These are phyloP conservation scores for Centella asiatica DNA, from an alignment of 129 eudicot species.

Conservation along the genomic window DNA sequence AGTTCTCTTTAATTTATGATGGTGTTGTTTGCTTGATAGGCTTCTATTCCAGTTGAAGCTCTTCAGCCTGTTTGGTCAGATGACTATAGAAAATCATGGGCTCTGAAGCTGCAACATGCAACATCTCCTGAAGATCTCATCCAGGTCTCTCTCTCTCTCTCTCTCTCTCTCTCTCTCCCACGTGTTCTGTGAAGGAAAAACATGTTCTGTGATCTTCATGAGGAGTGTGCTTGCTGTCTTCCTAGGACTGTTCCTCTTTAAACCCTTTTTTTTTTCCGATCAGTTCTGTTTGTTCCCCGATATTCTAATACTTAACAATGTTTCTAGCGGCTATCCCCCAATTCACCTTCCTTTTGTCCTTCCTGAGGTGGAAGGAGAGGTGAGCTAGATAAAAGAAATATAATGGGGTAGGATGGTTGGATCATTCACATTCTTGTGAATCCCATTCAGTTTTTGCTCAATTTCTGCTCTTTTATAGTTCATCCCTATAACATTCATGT, in stretches of 20 bases:
- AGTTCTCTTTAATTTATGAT: too few species aligned
- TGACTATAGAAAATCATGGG: constrained; percentile 59
- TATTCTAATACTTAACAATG: not conserved
- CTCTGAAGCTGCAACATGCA: constrained; percentile 52
- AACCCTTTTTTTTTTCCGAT: not conserved
- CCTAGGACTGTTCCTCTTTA: not conserved
- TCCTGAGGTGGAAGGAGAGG: too few species aligned
- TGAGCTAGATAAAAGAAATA: too few species aligned
- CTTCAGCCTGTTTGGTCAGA: constrained; percentile 67
- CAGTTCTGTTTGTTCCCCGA: not conserved
- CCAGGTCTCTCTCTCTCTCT: constrained; percentile 35
- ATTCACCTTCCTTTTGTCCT: not conserved
- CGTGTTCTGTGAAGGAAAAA: not conserved
- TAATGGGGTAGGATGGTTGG: too few species aligned
- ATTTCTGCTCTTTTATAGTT: too few species aligned
- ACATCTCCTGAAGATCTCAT: constrained; percentile 58
- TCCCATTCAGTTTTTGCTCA: too few species aligned
- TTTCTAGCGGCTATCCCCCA: too few species aligned
- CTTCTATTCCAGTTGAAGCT: constrained; percentile 63
- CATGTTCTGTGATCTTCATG: not conserved
- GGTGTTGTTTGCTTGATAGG: constrained; percentile 45
- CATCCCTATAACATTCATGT: too few species aligned
- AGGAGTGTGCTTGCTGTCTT: not conserved
- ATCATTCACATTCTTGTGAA: too few species aligned
- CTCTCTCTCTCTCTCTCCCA: not conserved